Evolutionary conservation across 495 filamentous ascomycete species (phyloP), one percentile per base, ranked within the genome.

Genomic region (Geopyxis carbonaria): DNA sequence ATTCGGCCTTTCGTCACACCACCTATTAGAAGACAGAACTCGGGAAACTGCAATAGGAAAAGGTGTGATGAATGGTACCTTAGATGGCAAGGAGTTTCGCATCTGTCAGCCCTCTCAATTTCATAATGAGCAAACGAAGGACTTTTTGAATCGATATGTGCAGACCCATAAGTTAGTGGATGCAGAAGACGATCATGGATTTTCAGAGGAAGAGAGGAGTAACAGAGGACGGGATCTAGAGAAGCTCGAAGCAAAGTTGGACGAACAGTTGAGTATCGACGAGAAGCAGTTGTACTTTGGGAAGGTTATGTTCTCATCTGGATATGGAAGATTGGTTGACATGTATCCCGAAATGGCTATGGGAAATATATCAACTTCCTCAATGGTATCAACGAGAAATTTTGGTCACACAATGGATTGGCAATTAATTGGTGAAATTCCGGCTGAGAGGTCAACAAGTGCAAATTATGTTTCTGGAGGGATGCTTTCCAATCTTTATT

Each of bases 1-100:
- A 5, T 29, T 40, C 5, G 37, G 37, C 2, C 22, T 40, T 14
- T 29, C 37, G 31, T 40, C 11, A 7, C 37, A 40, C 24, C 37
- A 40, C n/a, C 20, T 40, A 7, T 18, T 40, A 10, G 37, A 40
- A 30, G 24, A 40, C 7, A 28, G 25, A 40, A 29, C 37, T 7
- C 7, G 2, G 11, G 22, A 40, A 8, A 30, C 24, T 8, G 31
- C 11, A 2, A 7, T 13, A 28, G 22, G 37, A 15, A 19, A 28
- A n/a, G 37, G 37, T 11, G 37, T 40, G n/a, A 20, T 11, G 8
- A 16, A 40, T 40, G 37, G 22, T 29, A 1, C 2, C n/a, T 20
- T 40, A 10, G 10, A 18, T 13, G 22, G 22, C 7, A 22, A 8
- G 11, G 7, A 22, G 4, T 28, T 14, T 16, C 14, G 22, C n/a